phyloP scores from a whole-genome alignment of 1,284 basidiomycete genomes.

The Exsudoporus floridanus region DNA sequence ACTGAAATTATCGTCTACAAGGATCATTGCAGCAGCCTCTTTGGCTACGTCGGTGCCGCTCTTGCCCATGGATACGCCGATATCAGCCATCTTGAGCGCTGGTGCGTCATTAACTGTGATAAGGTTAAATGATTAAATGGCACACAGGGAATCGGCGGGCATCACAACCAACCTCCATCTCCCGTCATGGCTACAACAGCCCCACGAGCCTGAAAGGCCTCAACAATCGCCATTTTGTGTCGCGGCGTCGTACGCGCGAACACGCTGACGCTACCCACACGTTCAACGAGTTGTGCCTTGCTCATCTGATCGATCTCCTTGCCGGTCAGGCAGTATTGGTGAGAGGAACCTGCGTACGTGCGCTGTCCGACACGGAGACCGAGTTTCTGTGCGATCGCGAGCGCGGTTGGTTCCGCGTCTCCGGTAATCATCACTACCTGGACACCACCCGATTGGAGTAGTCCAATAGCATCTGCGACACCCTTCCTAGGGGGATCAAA shows the following conservation, averaged over 20 bases:
- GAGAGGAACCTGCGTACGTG: conserved; percentile 3
- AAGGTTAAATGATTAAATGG: background rate
- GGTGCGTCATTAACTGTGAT: conserved; percentile 90
- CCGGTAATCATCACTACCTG: conserved; percentile 99
- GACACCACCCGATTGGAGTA: conserved; percentile 83
- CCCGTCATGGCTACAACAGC: conserved; percentile 97
- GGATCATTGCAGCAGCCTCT: conserved; percentile 95
- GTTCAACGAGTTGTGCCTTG: conserved; percentile 78
- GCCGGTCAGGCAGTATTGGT: conserved; percentile 69
- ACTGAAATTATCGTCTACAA: conserved; percentile 97
- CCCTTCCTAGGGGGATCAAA: conserved; percentile 92
- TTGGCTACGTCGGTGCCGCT: conserved; percentile 98
- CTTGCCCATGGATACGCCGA: conserved; percentile 96
- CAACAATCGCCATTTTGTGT: conserved; percentile 97
- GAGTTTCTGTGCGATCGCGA: conserved; percentile 87
- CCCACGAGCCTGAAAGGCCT: conserved; percentile 87
- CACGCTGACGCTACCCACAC: conserved; percentile 81
- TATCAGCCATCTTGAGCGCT: conserved; percentile 96
- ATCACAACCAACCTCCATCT: conserved; percentile 63
- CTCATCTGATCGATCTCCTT: conserved; percentile 83
- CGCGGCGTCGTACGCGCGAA: conserved; percentile 94
- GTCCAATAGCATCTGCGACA: conserved; percentile 83
- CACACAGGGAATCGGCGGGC: background rate
- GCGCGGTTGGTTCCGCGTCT: conserved; percentile 88
- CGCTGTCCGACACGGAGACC: conserved; percentile 64